These are phyloP conservation scores for Avena eriantha DNA, from an alignment of 176 grass and related monocot genomes.

Conservation along the genomic window DNA sequence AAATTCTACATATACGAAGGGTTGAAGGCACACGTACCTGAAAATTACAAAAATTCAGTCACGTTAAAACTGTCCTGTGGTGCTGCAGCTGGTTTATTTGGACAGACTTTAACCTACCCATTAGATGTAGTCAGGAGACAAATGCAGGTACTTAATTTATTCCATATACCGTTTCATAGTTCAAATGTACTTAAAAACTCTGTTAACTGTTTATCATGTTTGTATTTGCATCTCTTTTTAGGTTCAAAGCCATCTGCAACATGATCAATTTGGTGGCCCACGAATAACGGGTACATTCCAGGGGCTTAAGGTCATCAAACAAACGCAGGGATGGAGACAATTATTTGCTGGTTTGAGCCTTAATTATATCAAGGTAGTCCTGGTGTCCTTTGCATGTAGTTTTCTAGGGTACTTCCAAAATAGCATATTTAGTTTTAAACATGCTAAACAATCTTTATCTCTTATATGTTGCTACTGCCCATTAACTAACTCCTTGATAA, in stretches of 20 bases:
- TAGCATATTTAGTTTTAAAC: neutral
- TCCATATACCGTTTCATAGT: neutral
- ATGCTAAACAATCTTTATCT: neutral
- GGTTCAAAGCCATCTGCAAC: constrained; percentile 60
- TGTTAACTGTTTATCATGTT: constrained; percentile 15
- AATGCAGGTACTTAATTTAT: constrained; percentile 76
- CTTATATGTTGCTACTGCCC: neutral
- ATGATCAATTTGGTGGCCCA: constrained; percentile 49
- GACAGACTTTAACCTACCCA: constrained; percentile 95
- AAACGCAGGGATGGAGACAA: constrained; percentile 73
- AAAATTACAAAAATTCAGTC: constrained; percentile 88
- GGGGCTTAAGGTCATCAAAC: constrained; percentile 59
- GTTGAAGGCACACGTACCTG: constrained; percentile 78
- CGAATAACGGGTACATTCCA: constrained; percentile 68
- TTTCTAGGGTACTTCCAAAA: neutral
- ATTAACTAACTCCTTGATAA: neutral
- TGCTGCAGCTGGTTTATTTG: constrained; percentile 96
- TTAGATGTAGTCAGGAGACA: constrained; percentile 98
- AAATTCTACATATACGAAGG: constrained; percentile 99
- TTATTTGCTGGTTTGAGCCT: constrained; percentile 87
- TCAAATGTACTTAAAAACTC: neutral
- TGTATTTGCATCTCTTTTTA: constrained; percentile 22
- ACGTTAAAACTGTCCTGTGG: constrained; percentile 79
- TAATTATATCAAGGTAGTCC: constrained; percentile 79
- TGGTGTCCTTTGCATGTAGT: neutral